Evolutionary conservation across 257 asterid genomes (phyloP), one percentile per base, ranked within the genome.

Genomic region (Paulownia fortunei): DNA sequence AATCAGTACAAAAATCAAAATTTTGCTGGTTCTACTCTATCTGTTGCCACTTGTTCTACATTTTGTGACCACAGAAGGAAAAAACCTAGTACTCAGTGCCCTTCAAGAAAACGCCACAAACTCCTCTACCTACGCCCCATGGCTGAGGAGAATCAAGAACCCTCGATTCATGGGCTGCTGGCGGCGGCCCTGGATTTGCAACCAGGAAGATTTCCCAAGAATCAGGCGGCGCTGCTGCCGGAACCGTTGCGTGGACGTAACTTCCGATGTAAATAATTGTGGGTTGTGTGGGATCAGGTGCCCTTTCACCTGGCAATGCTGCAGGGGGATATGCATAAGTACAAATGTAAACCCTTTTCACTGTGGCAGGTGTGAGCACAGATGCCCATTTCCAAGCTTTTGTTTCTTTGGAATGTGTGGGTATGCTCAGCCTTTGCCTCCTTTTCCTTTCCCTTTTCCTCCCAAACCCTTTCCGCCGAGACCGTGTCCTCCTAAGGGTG

Each of bases 131-230:
- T 59, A 65, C 60, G 61, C 90, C 41, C 80, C 77, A 3, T 81
- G 89, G 86, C 82, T 84, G 41, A 75, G 51, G 2, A 76, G 78
- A 60, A 51, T 52, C 10, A 69, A 15, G 8, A 69, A 84, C 49
- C 88, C 84, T 4, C 76, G 95, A 39, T 72, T 61, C 18, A 76
- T 26, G 11, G 88, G 96, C 4, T 90, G 96, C 49, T n/a, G 85
- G 79, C 51, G 39, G n/a, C 82, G 85, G 72, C 96, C 93, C 0
- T 84, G 93, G 96, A 87, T 90, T 6, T 90, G 96, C 79, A 47
- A 81, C 47, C 81, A 69, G n/a, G 44, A 19, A 23, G 75, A 24
- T 24, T 67, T 61, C 80, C 87, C 87, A 0, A 69, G 83, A 24
- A 77, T 59, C n/a, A 82, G 74, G 41, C 79, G 73, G 65, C 62